Evolutionary conservation across 2,329 filamentous ascomycete species (phyloP).

Genomic region (Fusarium agapanthi): DNA sequence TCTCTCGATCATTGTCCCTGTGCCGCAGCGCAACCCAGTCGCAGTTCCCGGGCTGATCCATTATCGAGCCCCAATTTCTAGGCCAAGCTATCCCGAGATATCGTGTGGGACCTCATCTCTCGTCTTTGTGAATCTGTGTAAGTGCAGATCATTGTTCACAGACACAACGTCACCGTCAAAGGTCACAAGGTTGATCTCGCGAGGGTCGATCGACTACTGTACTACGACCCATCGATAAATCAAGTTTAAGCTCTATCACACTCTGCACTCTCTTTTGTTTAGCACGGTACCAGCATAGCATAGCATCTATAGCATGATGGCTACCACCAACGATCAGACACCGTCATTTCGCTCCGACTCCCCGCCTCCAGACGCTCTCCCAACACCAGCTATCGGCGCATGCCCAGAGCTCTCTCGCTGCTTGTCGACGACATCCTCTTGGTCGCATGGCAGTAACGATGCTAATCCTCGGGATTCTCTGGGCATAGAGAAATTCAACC

Average conservation of each 20-base stretch:
- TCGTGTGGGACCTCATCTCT: constrained; percentile 31
- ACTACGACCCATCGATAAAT: constrained; percentile 6
- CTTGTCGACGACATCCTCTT: constrained; percentile 69
- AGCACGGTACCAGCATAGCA: neutral
- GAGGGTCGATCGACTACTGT: constrained; percentile 1
- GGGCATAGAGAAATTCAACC: constrained; percentile 64
- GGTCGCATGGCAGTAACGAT: constrained; percentile 63
- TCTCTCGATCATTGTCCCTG: neutral
- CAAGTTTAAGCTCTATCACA: constrained; percentile 2
- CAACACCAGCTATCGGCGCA: constrained; percentile 69
- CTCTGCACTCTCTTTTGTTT: neutral
- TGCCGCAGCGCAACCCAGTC: neutral
- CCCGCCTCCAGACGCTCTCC: constrained; percentile 70
- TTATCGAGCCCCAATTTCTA: constrained; percentile 2
- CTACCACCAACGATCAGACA: constrained; percentile 46
- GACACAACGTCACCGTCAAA: constrained; percentile 26
- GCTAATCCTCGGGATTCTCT: constrained; percentile 62
- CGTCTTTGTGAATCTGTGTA: constrained; percentile 33
- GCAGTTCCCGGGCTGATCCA: neutral
- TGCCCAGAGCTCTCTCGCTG: constrained; percentile 69
- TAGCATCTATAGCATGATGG: constrained; percentile 41
- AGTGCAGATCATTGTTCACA: constrained; percentile 35
- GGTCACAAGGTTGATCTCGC: constrained; percentile 16
- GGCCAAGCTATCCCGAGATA: constrained; percentile 22
- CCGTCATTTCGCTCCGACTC: constrained; percentile 60